Evolutionary conservation across 441 rosid species (phyloP).

Genomic region (Syzygium malaccense): DNA sequence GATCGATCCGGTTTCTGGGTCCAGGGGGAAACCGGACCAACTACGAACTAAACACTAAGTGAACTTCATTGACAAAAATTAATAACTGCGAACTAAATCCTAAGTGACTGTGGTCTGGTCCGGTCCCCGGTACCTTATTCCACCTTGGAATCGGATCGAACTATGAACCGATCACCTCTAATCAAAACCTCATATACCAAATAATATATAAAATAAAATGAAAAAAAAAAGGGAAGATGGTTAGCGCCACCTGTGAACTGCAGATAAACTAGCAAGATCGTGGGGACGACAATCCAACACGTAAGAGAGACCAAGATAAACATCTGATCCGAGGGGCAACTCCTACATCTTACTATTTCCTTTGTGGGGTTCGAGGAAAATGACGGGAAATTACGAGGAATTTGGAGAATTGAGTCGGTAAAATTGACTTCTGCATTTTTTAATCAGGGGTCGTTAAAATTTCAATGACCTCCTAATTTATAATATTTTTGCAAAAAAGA

Average conservation of each 20-base stretch:
- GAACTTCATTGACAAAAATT: too few species aligned
- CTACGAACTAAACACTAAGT: too few species aligned
- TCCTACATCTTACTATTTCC: accelerated
- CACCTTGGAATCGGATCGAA: too few species aligned
- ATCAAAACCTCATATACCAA: too few species aligned
- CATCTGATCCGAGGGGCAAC: neutral
- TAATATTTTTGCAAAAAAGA: neutral
- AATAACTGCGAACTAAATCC: too few species aligned
- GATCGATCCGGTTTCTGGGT: too few species aligned
- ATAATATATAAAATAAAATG: too few species aligned
- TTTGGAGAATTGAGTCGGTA: neutral
- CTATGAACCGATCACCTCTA: too few species aligned
- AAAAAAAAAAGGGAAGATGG: too few species aligned
- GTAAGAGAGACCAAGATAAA: neutral
- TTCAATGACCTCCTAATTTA: too few species aligned
- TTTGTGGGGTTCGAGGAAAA: neutral
- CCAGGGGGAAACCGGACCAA: too few species aligned
- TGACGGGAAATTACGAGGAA: constrained; percentile 6
- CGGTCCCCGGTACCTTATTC: accelerated
- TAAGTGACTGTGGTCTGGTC: too few species aligned
- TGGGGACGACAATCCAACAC: neutral
- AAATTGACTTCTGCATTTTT: neutral
- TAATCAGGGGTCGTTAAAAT: neutral
- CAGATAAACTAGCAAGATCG: neutral
- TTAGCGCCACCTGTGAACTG: neutral